Evolutionary conservation across 331 rosid genomes (phyloP).

Genomic region (Cydonia oblonga): DNA sequence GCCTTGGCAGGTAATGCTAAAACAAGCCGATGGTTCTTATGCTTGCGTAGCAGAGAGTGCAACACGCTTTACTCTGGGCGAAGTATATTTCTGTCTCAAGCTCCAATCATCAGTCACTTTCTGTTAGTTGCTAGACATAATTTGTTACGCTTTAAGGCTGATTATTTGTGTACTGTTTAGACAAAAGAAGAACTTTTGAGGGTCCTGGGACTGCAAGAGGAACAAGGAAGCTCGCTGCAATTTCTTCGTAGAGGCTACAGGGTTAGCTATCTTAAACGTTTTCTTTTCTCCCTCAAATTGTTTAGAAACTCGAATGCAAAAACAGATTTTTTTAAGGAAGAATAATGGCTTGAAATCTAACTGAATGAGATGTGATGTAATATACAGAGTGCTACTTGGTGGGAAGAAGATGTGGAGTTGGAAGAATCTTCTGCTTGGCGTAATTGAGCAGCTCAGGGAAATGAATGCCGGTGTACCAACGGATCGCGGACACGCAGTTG

Average conservation of each 20-base stretch:
- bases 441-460: slow-evolving; percentile 30
- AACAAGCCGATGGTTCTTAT: slow-evolving; percentile 83
- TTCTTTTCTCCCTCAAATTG: slow-evolving; percentile 6
- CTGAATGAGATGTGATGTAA: slow-evolving; percentile 7
- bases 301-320: background rate
- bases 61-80: slow-evolving; percentile 78
- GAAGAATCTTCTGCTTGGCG: slow-evolving; percentile 91
- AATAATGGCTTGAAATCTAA: slow-evolving; percentile 1
- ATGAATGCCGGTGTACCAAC: background rate
- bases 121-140: background rate
- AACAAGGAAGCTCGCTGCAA: slow-evolving; percentile 82
- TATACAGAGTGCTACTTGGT: slow-evolving; percentile 75
- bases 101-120: slow-evolving; percentile 12
- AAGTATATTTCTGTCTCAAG: slow-evolving; percentile 35
- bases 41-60: slow-evolving; percentile 94
- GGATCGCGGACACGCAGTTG: background rate
- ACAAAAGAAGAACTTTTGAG: slow-evolving; percentile 82
- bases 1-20: slow-evolving; percentile 99
- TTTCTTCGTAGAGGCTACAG: slow-evolving; percentile 98
- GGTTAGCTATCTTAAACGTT: slow-evolving; percentile 26
- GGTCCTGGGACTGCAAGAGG: slow-evolving; percentile 91
- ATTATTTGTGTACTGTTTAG: slow-evolving; percentile 34
- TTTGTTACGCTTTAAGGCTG: slow-evolving; percentile 15
- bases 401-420: slow-evolving; percentile 81
- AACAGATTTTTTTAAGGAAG: background rate